Base-by-base conservation (phyloP, 2,329 filamentous ascomycete species). In the Amylocarpus encephaloides region DNA sequence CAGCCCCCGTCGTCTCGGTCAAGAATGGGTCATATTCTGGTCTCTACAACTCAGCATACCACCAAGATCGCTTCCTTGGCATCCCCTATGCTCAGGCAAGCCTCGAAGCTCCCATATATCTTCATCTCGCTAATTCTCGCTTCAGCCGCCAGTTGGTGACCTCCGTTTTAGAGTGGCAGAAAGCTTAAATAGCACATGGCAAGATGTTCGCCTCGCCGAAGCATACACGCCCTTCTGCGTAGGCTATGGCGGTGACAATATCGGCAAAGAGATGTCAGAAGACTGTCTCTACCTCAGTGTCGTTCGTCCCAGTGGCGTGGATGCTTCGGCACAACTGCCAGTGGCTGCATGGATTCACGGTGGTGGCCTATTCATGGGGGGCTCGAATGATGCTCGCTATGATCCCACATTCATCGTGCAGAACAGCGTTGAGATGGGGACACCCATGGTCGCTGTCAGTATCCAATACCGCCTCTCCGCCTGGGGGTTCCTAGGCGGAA, bases 221-320 rank as follows among this genome's bases (percentile, higher is more conserved):
- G 46, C 33, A 2, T 62, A 59, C 29, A 41, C 55, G 1, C 54
- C 55, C 6, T 55, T 57, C 18, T 62, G 59, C 34, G 54, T 60
- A 3, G 60, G 59, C 16, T 62, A 62, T 43, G 60, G 60, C 10
- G 46, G 52, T 9, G 60, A 62, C 43, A 46, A 58, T 32, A 45
- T 19, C 7, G 54, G 51, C 11, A 47, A 57, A 18, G 32, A 18
- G 1, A 11, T 53, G 6, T 56, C 58, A 7, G 77, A 81, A 59
- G 72, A 78, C 52, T 80, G 78, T 55, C 68, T 80, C 9, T 77
- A 74, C 43, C 64, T 80, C 51, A 79, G 79, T 52, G 69, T 82
- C 5, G 67, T 81, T 18, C 70, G 77, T 12, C 75, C 75, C 0
- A 62, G 69, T 39, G 59, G 69, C 32, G 71, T 73, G 5, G 71